Base-by-base conservation (phyloP, 768 basidiomycete species). In the Naganishia antarctica region DNA sequence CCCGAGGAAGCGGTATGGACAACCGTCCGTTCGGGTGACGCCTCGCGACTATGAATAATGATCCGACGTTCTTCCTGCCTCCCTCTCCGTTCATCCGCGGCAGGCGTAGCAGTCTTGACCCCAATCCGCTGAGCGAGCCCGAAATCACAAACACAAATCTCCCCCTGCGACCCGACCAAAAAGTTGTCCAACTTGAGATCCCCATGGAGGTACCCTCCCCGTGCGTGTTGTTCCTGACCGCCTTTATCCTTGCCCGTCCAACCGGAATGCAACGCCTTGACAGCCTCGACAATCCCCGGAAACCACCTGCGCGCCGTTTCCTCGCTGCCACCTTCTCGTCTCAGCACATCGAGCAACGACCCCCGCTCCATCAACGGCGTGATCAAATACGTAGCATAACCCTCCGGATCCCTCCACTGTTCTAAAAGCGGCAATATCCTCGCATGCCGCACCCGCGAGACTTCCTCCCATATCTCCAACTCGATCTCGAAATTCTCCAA, bases 181-280 rank as follows among this genome's bases (percentile, higher is more conserved):
- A 98, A 85, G 80, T 99, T 99, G 79, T 98, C 96, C 65, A 96
- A 84, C 80, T 99, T 99, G 76, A 99, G 81, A 79, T 99, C 96
- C 70, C 91, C 84, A 80, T 99, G 94, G 60, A 93, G 87, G 70
- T 87, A 84, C 8, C 82, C 78, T 28, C 85, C 87, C 44, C 84
- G 83, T 64, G 87, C 84, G 76, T 73, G 74, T 2, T 64, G 72
- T 34, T 63, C 63, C 31, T 68, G 71, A 5, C 73, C 75, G 53
- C 73, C 72, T 16, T 57, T 57, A 25, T 37, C 34, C 53, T 40
- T 34, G 4, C 53, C 53, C 9, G n/a, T 21, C 53, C 53, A 57
- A 6, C 53, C 53, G 7, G 34, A 9, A 62, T 78, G 76, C 50
- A 79, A 63, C 16, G 70, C 76, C 37, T 70, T 48, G 7, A 79